Evolutionary conservation across 441 rosid genomes (phyloP).

Genomic region (Pelargonium citronellum): DNA sequence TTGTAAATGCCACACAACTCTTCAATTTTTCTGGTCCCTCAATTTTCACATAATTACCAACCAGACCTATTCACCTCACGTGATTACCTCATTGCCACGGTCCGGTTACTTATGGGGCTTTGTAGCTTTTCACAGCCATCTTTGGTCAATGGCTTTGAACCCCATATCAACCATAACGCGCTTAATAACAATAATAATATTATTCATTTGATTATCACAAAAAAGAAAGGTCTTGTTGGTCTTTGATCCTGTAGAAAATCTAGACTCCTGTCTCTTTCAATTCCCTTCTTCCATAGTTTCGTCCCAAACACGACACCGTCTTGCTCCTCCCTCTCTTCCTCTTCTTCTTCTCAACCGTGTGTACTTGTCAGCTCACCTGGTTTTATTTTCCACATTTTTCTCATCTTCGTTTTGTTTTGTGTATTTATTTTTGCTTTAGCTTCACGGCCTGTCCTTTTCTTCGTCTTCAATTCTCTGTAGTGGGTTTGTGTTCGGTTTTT

Average conservation of each 20-base stretch:
- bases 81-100: too few relatives aligned
- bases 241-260: constrained; percentile 8
- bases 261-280: constrained; percentile 18
- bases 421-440: background rate
- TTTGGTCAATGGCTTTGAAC: too few relatives aligned
- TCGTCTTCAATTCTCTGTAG: background rate
- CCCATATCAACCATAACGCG: background rate
- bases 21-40: too few relatives aligned
- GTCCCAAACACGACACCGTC: background rate
- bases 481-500: background rate
- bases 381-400: background rate
- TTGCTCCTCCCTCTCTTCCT: background rate
- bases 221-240: constrained; percentile 9
- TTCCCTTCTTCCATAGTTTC: background rate
- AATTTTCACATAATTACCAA: too few relatives aligned
- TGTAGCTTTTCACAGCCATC: too few relatives aligned
- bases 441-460: constrained; percentile 10
- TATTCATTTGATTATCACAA: background rate
- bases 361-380: too few relatives aligned
- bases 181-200: background rate
- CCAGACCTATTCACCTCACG: too few relatives aligned
- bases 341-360: background rate
- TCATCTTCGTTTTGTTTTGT: constrained; percentile 1
- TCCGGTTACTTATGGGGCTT: too few relatives aligned
- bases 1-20: too few relatives aligned